Conservation (phyloP, 805 yeast genomes). For the Barnettozyma pratensis region DNA sequence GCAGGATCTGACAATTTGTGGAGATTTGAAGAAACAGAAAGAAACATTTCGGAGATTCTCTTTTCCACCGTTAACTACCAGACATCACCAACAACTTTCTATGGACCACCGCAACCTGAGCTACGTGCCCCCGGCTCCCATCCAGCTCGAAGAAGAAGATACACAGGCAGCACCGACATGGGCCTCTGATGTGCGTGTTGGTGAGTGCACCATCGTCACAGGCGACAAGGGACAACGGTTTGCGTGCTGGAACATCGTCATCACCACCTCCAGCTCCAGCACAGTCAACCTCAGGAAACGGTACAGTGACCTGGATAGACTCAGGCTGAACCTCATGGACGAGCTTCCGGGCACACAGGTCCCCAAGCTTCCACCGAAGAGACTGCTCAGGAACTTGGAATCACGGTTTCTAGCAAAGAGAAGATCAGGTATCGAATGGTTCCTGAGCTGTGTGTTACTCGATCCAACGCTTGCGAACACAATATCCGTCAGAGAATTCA, state of each 20-base stretch:
- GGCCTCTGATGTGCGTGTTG: slow-evolving; percentile 35
- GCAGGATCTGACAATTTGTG: background rate
- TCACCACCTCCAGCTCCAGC: slow-evolving; percentile 30
- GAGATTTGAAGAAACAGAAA: background rate
- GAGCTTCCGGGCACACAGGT: slow-evolving; percentile 34
- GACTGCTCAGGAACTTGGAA: slow-evolving; percentile 23
- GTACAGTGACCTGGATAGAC: slow-evolving; percentile 55
- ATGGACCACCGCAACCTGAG: slow-evolving; percentile 10
- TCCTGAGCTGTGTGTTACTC: slow-evolving; percentile 37
- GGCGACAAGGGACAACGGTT: slow-evolving; percentile 35
- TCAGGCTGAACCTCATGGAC: slow-evolving; percentile 35
- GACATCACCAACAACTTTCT: background rate
- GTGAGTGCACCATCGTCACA: slow-evolving; percentile 33
- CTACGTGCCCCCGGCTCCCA: slow-evolving; percentile 36
- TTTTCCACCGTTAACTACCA: no score
- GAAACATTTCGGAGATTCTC: background rate
- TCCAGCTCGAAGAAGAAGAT: slow-evolving; percentile 31
- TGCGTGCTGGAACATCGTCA: slow-evolving; percentile 36
- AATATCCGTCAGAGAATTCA: slow-evolving; percentile 29
- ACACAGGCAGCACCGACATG: slow-evolving; percentile 24
- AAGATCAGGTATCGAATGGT: slow-evolving; percentile 39
- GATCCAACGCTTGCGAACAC: slow-evolving; percentile 35
- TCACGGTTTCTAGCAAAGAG: slow-evolving; percentile 32
- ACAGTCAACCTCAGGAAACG: slow-evolving; percentile 47
- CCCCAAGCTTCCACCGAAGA: slow-evolving; percentile 43